Evolutionary conservation across 495 filamentous ascomycete species (phyloP).

Genomic region (Penicillium steckii): DNA sequence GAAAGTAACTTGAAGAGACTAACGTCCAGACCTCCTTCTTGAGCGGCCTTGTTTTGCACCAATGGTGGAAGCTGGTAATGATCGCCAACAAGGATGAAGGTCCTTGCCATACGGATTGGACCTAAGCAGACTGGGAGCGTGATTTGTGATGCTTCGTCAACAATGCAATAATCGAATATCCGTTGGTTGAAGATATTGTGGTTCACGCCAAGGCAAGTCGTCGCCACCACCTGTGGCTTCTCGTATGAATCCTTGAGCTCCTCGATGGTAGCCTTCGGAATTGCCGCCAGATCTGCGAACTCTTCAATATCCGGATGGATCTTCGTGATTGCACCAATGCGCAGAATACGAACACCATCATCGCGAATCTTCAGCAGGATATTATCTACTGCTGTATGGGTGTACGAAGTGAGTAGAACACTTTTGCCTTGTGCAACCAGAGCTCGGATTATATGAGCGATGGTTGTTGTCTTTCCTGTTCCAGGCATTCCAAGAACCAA

Average conservation of each 20-base stretch:
- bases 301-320: conserved; percentile 81
- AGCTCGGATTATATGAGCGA: conserved; percentile 93
- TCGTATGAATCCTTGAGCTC: conserved; percentile 82
- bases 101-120: conserved; percentile 89
- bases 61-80: conserved; percentile 94
- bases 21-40: conserved; percentile 82
- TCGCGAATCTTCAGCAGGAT: conserved; percentile 87
- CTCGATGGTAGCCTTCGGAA: conserved; percentile 70
- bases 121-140: conserved; percentile 92
- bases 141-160: conserved; percentile 97
- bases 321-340: conserved; percentile 79
- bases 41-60: conserved; percentile 87
- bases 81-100: conserved; percentile 92
- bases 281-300: conserved; percentile 75
- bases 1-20: conserved; percentile 92
- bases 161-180: conserved; percentile 95
- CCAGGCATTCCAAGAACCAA: conserved; percentile 96
- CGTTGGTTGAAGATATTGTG: conserved; percentile 86
- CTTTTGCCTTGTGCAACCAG: conserved; percentile 87
- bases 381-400: conserved; percentile 96
- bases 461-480: conserved; percentile 96
- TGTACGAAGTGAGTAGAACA: conserved; percentile 91
- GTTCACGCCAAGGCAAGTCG: conserved; percentile 88
- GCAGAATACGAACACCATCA: conserved; percentile 76
- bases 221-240: conserved; percentile 82